Conservation (phyloP, 192 early-diverging fungal genomes). For the Coemansia aciculifera region DNA sequence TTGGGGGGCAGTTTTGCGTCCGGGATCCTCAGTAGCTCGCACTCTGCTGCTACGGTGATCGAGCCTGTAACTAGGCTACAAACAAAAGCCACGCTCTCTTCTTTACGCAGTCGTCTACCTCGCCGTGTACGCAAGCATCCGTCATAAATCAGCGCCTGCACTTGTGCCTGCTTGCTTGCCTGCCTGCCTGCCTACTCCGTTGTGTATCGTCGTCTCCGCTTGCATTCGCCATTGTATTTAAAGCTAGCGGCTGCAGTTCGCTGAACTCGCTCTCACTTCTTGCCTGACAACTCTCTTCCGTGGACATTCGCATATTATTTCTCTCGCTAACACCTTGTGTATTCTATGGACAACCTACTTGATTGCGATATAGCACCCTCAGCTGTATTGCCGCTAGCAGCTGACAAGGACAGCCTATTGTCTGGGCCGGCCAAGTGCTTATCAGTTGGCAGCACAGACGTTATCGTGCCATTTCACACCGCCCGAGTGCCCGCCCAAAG, state of each 20-base stretch:
- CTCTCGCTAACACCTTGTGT: neutral
- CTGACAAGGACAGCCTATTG: neutral
- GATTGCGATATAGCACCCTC: conserved; percentile 4
- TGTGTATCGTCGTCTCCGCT: neutral
- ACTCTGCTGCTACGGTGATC: neutral
- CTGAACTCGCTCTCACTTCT: neutral
- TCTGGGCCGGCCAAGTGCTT: neutral
- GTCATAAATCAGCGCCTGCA: conserved; percentile 1
- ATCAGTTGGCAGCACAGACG: conserved; percentile 9
- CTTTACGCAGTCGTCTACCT: neutral
- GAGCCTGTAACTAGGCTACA: neutral
- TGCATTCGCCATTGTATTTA: conserved; percentile 3
- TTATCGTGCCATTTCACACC: conserved; percentile 41
- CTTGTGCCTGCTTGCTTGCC: neutral
- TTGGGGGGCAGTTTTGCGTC: neutral
- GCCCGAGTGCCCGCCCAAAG: conserved; percentile 10
- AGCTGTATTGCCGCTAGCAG: neutral
- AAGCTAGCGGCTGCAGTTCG: neutral
- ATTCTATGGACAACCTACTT: neutral
- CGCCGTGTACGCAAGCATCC: neutral
- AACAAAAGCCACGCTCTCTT: neutral
- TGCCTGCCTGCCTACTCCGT: neutral
- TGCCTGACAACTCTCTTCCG: neutral
- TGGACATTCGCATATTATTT: neutral
- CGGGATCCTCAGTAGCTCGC: neutral